These are phyloP conservation scores for Phytophthora niederhauseri DNA, from an alignment of 352 stramenopile species.

Conservation along the genomic window DNA sequence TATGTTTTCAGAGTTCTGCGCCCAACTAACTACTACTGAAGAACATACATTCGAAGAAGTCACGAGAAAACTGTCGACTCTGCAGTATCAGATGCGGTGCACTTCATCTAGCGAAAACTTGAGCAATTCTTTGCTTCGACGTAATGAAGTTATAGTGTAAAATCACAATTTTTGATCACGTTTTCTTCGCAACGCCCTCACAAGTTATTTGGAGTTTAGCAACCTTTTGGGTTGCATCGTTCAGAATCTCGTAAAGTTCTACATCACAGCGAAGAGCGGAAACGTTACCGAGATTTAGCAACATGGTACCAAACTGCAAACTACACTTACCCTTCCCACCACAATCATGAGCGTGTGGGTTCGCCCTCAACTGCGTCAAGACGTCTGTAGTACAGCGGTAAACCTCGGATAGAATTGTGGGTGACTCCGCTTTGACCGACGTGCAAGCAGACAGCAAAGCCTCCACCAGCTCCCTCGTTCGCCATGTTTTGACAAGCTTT, in stretches of 20 bases:
- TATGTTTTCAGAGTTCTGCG: too few species aligned
- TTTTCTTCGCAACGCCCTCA: too few species aligned
- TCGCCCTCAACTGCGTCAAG: neutral
- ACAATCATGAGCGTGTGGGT: neutral
- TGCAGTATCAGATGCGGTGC: too few species aligned
- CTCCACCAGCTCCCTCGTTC: conserved; percentile 18
- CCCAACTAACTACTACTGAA: too few species aligned
- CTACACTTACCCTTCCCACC: neutral
- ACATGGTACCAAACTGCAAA: neutral
- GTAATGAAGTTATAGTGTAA: too few species aligned
- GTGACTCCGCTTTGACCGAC: conserved; percentile 8
- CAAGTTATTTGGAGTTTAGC: neutral
- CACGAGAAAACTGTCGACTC: too few species aligned
- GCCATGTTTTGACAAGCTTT: conserved; percentile 12
- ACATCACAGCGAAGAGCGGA: neutral
- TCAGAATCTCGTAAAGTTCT: neutral
- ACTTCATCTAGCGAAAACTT: too few species aligned
- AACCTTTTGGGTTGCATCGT: neutral
- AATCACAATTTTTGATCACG: too few species aligned
- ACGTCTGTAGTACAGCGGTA: neutral
- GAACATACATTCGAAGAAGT: too few species aligned
- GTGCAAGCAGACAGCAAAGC: conserved; percentile 16
- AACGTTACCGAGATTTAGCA: neutral
- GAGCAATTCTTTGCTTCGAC: too few species aligned
- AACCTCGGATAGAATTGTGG: neutral